Conservation (phyloP, 2,329 filamentous ascomycete genomes). For the Microdochium trichocladiopsis region DNA sequence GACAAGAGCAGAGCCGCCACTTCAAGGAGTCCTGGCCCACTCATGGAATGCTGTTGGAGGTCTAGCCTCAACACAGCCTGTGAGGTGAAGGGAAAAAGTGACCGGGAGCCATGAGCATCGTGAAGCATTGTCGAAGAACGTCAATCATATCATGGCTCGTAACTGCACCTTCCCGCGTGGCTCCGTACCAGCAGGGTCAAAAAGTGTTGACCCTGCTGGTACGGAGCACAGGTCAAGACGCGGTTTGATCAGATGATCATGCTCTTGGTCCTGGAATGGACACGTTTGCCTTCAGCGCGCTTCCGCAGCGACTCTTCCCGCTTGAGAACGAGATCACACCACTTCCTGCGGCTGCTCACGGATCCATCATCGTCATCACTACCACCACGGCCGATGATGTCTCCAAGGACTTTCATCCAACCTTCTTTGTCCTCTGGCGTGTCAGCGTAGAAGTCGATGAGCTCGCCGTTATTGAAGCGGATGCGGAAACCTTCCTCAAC, state of each 20-base stretch:
- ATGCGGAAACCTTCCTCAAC: constrained; percentile 99
- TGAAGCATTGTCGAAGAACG: not conserved
- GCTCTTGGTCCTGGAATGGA: constrained; percentile 53
- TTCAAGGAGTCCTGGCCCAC: not conserved
- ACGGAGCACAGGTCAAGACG: not conserved
- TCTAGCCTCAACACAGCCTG: not conserved
- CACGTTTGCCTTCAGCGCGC: constrained; percentile 42
- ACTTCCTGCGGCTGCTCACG: constrained; percentile 46
- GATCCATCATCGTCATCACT: constrained; percentile 35
- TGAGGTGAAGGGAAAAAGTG: not conserved
- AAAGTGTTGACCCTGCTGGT: not conserved
- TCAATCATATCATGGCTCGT: not conserved
- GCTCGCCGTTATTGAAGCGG: constrained; percentile 94
- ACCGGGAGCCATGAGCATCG: not conserved
- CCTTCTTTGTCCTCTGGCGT: constrained; percentile 79
- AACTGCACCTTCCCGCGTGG: not conserved
- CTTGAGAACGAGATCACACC: constrained; percentile 63
- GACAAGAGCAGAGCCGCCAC: not conserved
- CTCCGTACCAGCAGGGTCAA: not conserved
- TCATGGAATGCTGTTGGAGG: not conserved
- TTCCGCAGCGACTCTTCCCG: constrained; percentile 52
- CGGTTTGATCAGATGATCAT: constrained; percentile 34
- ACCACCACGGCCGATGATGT: constrained; percentile 55
- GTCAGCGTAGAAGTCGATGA: constrained; percentile 96
- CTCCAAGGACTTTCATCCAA: constrained; percentile 86